Evolutionary conservation across 495 filamentous ascomycete species (phyloP).

Genomic region (Xylaria acuta): DNA sequence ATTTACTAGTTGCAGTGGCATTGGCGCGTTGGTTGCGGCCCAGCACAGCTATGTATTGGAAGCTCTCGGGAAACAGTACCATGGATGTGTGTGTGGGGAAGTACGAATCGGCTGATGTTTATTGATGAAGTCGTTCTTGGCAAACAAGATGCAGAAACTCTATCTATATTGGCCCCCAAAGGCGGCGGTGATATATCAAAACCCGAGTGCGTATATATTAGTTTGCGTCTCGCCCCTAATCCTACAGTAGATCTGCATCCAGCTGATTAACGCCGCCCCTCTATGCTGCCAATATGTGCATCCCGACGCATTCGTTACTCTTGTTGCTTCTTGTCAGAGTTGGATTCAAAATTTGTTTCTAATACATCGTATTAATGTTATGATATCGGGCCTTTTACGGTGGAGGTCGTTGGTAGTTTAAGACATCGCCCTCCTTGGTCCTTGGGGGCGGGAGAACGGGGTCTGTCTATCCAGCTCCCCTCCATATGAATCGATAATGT

Average conservation of each 20-base stretch:
- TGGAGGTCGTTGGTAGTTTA: background rate
- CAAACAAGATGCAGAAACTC: background rate
- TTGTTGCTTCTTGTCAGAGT: background rate
- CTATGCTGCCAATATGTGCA: background rate
- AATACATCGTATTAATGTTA: background rate
- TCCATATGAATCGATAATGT: background rate
- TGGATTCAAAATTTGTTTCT: background rate
- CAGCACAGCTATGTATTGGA: background rate
- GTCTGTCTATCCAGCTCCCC: background rate
- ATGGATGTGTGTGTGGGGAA: background rate
- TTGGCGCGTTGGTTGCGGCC: background rate
- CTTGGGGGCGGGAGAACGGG: background rate
- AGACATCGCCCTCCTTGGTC: background rate
- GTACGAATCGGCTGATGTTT: background rate
- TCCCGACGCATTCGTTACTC: background rate
- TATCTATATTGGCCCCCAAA: background rate
- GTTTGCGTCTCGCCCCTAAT: background rate
- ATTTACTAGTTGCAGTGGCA: background rate
- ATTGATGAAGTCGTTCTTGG: background rate
- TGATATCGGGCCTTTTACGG: slow-evolving; percentile 8
- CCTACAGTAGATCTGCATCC: background rate
- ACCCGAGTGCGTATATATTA: background rate
- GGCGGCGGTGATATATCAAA: background rate
- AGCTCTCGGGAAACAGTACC: background rate
- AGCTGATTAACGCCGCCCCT: background rate